Evolutionary conservation across 805 yeast species (phyloP).

Genomic region (Saccharomycopsis oosterbeekiorum): DNA sequence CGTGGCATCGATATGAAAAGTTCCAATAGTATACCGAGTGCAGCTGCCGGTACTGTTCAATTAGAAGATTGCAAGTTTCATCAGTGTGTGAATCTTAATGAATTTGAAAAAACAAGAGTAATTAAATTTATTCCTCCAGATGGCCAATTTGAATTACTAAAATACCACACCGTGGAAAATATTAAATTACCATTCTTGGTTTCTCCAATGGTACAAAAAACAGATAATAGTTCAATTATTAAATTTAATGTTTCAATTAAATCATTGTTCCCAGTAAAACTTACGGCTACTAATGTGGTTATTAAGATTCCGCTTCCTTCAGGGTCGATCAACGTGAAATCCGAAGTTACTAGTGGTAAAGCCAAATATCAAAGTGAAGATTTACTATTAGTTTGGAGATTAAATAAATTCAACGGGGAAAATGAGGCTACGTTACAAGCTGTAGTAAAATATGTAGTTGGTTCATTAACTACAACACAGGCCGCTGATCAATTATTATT

Average conservation of each 20-base stretch:
- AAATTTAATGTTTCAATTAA: conserved; percentile 52
- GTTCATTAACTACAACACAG: conserved; percentile 21
- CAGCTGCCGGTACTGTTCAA: conserved; percentile 40
- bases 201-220: conserved; percentile 40
- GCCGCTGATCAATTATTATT: conserved; percentile 2
- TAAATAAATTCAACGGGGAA: conserved; percentile 57
- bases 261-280: conserved; percentile 49
- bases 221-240: conserved; percentile 33
- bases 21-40: conserved; percentile 28
- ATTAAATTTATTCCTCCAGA: conserved; percentile 81
- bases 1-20: conserved; percentile 25
- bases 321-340: conserved; percentile 39
- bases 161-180: conserved; percentile 50
- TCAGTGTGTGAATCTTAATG: conserved; percentile 69
- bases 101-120: conserved; percentile 53
- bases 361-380: conserved; percentile 61
- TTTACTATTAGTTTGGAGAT: conserved; percentile 56
- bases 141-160: conserved; percentile 77
- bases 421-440: conserved; percentile 44
- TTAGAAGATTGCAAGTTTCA: conserved; percentile 79
- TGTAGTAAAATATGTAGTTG: conserved; percentile 41
- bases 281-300: conserved; percentile 53
- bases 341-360: conserved; percentile 49
- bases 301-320: conserved; percentile 64
- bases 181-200: conserved; percentile 64